A percentile compares a stretch with the other conserved stretches of the same genome.
These are phyloP conservation scores for Ophiocordyceps camponoti-saundersi DNA, from an alignment of 2,329 filamentous ascomycete species.

Conservation along the genomic window DNA sequence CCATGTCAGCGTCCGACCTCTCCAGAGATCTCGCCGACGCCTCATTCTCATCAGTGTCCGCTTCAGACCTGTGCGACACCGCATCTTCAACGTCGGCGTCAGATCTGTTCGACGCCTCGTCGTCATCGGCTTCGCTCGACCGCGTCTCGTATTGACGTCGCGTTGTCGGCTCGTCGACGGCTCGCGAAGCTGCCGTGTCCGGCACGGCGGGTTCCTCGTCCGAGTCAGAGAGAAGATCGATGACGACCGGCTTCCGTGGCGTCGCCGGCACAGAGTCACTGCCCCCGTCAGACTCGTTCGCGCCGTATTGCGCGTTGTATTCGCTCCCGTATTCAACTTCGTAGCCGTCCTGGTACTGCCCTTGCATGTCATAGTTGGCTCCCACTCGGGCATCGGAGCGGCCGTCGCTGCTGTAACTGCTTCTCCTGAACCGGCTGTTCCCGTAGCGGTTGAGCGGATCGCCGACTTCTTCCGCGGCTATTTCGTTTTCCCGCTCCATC, in stretches of 20 bases:
- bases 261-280: not conserved
- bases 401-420: not conserved
- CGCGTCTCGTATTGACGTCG: not conserved
- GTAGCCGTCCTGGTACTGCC: not conserved
- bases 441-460: not conserved
- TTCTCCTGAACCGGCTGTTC: not conserved
- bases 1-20: not conserved
- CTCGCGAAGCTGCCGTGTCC: not conserved
- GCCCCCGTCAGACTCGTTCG: not conserved
- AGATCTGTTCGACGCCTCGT: not conserved
- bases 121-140: not conserved
- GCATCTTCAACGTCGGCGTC: no score
- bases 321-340: not conserved
- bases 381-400: not conserved
- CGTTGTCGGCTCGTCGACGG: not conserved
- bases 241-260: constrained; percentile 19
- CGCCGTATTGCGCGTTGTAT: not conserved
- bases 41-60: no score
- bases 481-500: not conserved
- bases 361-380: not conserved
- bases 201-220: not conserved
- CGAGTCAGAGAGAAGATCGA: not conserved
- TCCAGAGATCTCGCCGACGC: no score
- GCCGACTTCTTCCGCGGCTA: not conserved
- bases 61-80: no score